Evolutionary conservation across 2,329 filamentous ascomycete species (phyloP).

Genomic region (Aspergillaceae sp.): DNA sequence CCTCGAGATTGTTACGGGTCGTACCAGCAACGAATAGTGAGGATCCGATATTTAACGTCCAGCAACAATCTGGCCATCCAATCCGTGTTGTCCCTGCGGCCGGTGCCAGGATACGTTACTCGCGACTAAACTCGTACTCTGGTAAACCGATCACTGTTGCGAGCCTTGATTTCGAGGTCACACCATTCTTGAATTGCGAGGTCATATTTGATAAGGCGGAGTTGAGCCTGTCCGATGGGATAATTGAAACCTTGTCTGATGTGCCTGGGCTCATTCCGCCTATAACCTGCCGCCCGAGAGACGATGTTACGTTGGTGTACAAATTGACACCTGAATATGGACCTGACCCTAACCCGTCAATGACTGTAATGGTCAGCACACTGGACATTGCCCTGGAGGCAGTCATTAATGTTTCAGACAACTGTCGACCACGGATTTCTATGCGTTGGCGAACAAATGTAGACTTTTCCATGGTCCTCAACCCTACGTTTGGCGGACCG

Average conservation of each 20-base stretch:
- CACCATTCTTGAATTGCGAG: slow-evolving; percentile 43
- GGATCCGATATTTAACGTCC: slow-evolving; percentile 45
- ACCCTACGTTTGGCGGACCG: slow-evolving; percentile 39
- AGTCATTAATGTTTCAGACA: slow-evolving; percentile 30
- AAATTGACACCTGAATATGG: slow-evolving; percentile 38
- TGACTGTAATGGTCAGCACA: slow-evolving; percentile 29
- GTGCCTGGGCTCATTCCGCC: slow-evolving; percentile 27
- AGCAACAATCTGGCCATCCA: slow-evolving; percentile 44
- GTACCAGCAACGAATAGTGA: slow-evolving; percentile 43
- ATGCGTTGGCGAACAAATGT: slow-evolving; percentile 44
- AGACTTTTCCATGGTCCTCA: slow-evolving; percentile 40
- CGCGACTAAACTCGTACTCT: slow-evolving; percentile 38
- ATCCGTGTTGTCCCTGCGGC: slow-evolving; percentile 49
- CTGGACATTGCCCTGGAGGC: slow-evolving; percentile 42
- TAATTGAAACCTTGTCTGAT: slow-evolving; percentile 36
- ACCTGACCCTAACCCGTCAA: slow-evolving; percentile 27
- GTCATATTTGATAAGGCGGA: slow-evolving; percentile 43
- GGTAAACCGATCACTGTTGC: slow-evolving; percentile 42
- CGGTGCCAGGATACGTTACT: slow-evolving; percentile 49
- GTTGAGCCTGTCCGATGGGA: slow-evolving; percentile 40
- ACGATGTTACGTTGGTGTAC: slow-evolving; percentile 51
- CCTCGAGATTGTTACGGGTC: slow-evolving; percentile 49
- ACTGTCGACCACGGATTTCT: slow-evolving; percentile 36
- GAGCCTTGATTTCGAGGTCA: slow-evolving; percentile 49
- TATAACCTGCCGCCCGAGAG: slow-evolving; percentile 42